Percentiles rank a stretch among this genome's conserved stretches.
These are phyloP conservation scores for Aspergillus kassunensis DNA, from an alignment of 495 filamentous ascomycete genomes.

Conservation along the genomic window DNA sequence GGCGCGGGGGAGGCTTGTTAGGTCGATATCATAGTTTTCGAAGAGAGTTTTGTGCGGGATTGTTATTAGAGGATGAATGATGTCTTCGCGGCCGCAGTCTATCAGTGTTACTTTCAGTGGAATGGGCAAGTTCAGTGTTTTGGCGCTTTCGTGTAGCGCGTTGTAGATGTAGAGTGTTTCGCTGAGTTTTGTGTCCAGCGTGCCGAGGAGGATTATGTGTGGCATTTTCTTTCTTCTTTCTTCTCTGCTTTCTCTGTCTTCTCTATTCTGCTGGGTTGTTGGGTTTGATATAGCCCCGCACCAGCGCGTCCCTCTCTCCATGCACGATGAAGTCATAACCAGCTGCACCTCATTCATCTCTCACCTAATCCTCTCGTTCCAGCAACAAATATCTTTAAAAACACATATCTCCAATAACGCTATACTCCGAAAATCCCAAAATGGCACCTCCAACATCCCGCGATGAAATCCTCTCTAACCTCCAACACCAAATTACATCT, in stretches of 20 bases:
- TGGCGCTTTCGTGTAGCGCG: slow-evolving; percentile 19
- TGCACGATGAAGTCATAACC: no score
- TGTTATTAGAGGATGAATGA: slow-evolving; percentile 41
- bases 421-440: not conserved
- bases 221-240: slow-evolving; percentile 17
- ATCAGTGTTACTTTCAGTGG: slow-evolving; percentile 43
- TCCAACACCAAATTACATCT: slow-evolving; percentile 48
- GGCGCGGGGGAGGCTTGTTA: slow-evolving; percentile 36
- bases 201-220: slow-evolving; percentile 59
- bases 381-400: not conserved
- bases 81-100: slow-evolving; percentile 49
- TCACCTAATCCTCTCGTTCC: no score
- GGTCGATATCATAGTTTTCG: slow-evolving; percentile 5
- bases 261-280: no score
- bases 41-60: slow-evolving; percentile 42
- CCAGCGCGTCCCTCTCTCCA: not conserved
- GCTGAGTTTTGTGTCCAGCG: slow-evolving; percentile 62
- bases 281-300: not conserved
- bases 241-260: no score
- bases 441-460: slow-evolving; percentile 46
- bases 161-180: slow-evolving; percentile 56
- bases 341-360: no score
- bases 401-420: not conserved
- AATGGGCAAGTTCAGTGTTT: not conserved
- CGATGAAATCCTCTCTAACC: slow-evolving; percentile 50